Percentiles rank a stretch among this genome's conserved stretches.
Conservation (phyloP, 2,329 filamentous ascomycete genomes). For the Colletotrichum tropicale region DNA sequence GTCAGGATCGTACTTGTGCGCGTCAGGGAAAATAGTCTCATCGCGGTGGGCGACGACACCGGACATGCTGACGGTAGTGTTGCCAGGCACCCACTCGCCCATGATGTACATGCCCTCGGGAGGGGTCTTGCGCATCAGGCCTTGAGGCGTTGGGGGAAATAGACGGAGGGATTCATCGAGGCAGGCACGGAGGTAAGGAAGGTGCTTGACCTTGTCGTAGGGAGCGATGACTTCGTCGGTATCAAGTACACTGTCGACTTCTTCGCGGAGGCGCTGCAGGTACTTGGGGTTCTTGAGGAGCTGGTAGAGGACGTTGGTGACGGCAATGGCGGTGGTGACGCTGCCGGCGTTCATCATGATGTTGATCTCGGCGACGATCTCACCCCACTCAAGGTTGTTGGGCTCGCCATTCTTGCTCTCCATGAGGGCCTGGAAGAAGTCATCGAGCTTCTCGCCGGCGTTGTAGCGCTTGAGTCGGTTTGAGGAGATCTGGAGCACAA, state of each 20-base stretch:
- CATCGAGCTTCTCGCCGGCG: constrained; percentile 58
- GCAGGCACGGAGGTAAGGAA: constrained; percentile 57
- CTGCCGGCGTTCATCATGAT: constrained; percentile 59
- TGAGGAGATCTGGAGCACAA: constrained; percentile 33
- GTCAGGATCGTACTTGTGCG: constrained; percentile 28
- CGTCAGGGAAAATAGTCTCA: constrained; percentile 1
- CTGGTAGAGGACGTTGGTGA: constrained; percentile 57
- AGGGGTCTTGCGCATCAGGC: constrained; percentile 48
- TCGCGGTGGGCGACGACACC: constrained; percentile 23
- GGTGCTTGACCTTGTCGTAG: constrained; percentile 54
- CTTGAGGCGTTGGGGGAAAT: constrained; percentile 45
- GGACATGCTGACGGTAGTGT: constrained; percentile 48
- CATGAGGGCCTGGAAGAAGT: constrained; percentile 1
- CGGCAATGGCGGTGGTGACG: constrained; percentile 52
- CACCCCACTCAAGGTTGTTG: constrained; percentile 57
- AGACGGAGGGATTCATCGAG: constrained; percentile 55
- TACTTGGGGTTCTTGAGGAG: constrained; percentile 51
- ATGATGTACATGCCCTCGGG: constrained; percentile 45
- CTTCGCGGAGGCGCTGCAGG: constrained; percentile 44
- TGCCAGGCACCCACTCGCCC: constrained; percentile 48
- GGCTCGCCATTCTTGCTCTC: constrained; percentile 35
- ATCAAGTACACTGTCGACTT: constrained; percentile 49
- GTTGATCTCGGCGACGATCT: constrained; percentile 59
- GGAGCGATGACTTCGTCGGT: constrained; percentile 46
- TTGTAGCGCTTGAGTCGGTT: constrained; percentile 41